Percentiles rank a stretch among this genome's conserved stretches.
These are phyloP conservation scores for Rhynchosporium agropyri DNA, from an alignment of 2,329 filamentous ascomycete species.

Conservation along the genomic window DNA sequence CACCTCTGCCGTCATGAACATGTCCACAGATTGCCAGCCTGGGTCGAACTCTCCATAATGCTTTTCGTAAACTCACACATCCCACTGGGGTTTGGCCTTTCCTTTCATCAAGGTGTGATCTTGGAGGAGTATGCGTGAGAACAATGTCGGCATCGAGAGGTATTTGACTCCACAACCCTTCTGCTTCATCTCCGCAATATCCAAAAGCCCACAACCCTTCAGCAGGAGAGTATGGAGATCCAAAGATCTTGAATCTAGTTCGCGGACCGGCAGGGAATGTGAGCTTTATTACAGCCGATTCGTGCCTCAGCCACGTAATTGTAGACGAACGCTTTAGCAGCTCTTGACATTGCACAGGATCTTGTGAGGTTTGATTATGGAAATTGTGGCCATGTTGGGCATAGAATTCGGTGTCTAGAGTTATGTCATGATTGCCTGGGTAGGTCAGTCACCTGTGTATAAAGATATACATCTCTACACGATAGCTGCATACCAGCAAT, in stretches of 20 bases:
- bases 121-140: slow-evolving; percentile 71
- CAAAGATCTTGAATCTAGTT: slow-evolving; percentile 69
- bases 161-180: slow-evolving; percentile 60
- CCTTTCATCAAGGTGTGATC: slow-evolving; percentile 58
- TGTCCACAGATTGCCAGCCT: slow-evolving; percentile 71
- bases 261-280: slow-evolving; percentile 55
- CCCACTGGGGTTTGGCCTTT: slow-evolving; percentile 50
- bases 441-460: slow-evolving; percentile 20
- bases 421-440: slow-evolving; percentile 74
- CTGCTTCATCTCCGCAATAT: slow-evolving; percentile 51
- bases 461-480: not conserved
- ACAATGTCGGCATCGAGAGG: slow-evolving; percentile 66
- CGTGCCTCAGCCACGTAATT: slow-evolving; percentile 68
- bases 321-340: slow-evolving; percentile 50
- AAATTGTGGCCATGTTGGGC: slow-evolving; percentile 54
- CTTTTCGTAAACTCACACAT: slow-evolving; percentile 60
- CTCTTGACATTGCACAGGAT: slow-evolving; percentile 54
- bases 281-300: slow-evolving; percentile 57
- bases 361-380: slow-evolving; percentile 59
- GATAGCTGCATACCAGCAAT: slow-evolving; percentile 57
- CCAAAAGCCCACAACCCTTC: slow-evolving; percentile 67
- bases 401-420: slow-evolving; percentile 67
- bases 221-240: slow-evolving; percentile 66
- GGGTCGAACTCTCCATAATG: slow-evolving; percentile 64
- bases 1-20: slow-evolving; percentile 69